A percentile compares a stretch with the other conserved stretches of the same genome.
phyloP scores from a whole-genome alignment of 1,284 basidiomycete genomes.

The Trichosporon inkin region DNA sequence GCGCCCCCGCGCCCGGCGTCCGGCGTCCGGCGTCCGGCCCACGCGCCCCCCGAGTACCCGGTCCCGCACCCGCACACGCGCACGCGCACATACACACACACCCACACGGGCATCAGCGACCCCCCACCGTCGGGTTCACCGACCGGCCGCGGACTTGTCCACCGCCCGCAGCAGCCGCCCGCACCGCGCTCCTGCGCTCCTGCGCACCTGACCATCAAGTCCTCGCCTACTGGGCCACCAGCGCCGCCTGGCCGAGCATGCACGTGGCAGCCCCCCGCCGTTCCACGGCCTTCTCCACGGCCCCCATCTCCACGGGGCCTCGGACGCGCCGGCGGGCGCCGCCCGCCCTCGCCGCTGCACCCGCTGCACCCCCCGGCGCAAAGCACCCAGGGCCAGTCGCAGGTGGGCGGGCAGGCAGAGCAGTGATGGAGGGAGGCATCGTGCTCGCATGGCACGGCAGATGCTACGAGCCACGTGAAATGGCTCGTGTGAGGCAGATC shows the following conservation, averaged over 20 bases:
- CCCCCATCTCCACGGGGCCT: slow-evolving; percentile 5
- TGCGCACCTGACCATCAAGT: background rate
- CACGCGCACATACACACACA: too few relatives aligned
- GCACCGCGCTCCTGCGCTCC: background rate
- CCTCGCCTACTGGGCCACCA: background rate
- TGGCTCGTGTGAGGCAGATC: too few relatives aligned
- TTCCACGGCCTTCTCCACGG: background rate
- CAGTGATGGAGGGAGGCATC: too few relatives aligned
- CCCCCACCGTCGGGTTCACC: slow-evolving; percentile 2
- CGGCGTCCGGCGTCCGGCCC: background rate
- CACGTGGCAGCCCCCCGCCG: background rate
- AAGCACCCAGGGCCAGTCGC: too few relatives aligned
- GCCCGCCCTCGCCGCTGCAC: background rate
- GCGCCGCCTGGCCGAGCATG: background rate
- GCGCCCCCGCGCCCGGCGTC: too few relatives aligned
- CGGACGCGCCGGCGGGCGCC: background rate
- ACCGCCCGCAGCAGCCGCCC: background rate
- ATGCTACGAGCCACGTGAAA: too few relatives aligned
- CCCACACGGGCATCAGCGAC: background rate
- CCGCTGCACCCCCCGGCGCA: too few relatives aligned
- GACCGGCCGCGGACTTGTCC: slow-evolving; percentile 5
- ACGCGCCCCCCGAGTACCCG: background rate
- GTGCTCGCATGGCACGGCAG: too few relatives aligned
- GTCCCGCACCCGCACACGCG: too few relatives aligned
- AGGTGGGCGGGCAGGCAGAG: too few relatives aligned